Evolutionary conservation across 805 yeast genomes (phyloP).

Genomic region (Cyberlindnera meyerae): DNA sequence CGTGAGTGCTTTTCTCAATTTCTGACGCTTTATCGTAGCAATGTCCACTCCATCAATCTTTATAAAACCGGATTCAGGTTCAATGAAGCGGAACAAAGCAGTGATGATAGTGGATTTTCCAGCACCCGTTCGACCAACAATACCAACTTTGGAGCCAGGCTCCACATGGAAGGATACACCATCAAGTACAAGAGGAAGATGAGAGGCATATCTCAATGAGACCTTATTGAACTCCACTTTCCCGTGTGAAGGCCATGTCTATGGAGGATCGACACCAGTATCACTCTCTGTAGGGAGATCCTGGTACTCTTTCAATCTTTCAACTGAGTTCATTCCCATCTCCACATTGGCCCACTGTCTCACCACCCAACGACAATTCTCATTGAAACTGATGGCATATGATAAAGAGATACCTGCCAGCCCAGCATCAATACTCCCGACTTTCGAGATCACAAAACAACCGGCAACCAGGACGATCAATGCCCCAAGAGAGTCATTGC

Average conservation of each 20-base stretch:
- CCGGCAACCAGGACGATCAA: constrained; percentile 47
- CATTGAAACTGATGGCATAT: constrained; percentile 49
- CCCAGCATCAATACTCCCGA: constrained; percentile 53
- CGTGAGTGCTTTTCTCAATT: constrained; percentile 55
- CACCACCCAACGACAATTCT: constrained; percentile 25
- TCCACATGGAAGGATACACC: constrained; percentile 55
- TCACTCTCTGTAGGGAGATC: no score
- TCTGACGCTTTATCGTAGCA: constrained; percentile 51
- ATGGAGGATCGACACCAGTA: no score
- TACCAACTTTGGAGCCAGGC: constrained; percentile 55
- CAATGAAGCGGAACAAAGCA: constrained; percentile 54
- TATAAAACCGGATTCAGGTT: constrained; percentile 51
- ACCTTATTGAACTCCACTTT: no score
- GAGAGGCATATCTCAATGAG: no score
- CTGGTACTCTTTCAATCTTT: constrained; percentile 50
- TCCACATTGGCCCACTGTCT: constrained; percentile 62
- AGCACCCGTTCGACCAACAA: constrained; percentile 65
- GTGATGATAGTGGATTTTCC: constrained; percentile 58
- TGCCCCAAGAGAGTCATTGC: constrained; percentile 49
- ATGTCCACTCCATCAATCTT: constrained; percentile 63
- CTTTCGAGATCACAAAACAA: constrained; percentile 52
- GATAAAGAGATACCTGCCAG: constrained; percentile 64
- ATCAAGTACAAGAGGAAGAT: no score
- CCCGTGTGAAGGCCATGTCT: no score
- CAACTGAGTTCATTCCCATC: constrained; percentile 70